Conservation (phyloP, 805 yeast species). For the Candida gorgasii region DNA sequence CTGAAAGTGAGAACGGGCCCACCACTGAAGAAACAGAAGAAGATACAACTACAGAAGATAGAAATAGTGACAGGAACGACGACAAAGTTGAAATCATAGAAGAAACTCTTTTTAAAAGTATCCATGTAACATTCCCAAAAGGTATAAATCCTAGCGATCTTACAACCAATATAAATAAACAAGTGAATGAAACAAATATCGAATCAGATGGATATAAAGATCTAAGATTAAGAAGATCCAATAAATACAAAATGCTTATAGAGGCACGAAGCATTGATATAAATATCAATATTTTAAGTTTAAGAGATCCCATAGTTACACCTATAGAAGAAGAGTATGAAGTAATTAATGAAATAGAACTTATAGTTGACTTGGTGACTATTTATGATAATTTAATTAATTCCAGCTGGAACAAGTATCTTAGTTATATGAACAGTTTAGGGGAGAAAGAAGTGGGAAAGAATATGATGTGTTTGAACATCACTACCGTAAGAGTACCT, state of each 20-base stretch:
- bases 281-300: constrained; percentile 44
- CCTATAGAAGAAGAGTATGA: constrained; percentile 39
- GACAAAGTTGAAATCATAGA: constrained; percentile 40
- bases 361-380: constrained; percentile 25
- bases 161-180: constrained; percentile 54
- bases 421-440: constrained; percentile 65
- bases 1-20: too few species aligned
- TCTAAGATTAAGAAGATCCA: constrained; percentile 66
- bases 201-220: constrained; percentile 31
- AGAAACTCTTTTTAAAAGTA: constrained; percentile 75
- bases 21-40: too few species aligned
- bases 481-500: constrained; percentile 67
- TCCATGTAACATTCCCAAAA: constrained; percentile 63
- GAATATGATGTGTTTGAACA: constrained; percentile 54
- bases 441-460: constrained; percentile 72
- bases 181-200: constrained; percentile 27
- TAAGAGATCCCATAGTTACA: constrained; percentile 46
- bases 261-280: constrained; percentile 57
- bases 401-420: constrained; percentile 88
- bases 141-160: constrained; percentile 47
- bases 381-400: constrained; percentile 59
- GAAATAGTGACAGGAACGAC: constrained; percentile 8
- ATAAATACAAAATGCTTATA: constrained; percentile 55
- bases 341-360: constrained; percentile 47
- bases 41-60: constrained; percentile 11